These are phyloP conservation scores for Tirmania nivea DNA, from an alignment of 495 filamentous ascomycete species.

Conservation along the genomic window DNA sequence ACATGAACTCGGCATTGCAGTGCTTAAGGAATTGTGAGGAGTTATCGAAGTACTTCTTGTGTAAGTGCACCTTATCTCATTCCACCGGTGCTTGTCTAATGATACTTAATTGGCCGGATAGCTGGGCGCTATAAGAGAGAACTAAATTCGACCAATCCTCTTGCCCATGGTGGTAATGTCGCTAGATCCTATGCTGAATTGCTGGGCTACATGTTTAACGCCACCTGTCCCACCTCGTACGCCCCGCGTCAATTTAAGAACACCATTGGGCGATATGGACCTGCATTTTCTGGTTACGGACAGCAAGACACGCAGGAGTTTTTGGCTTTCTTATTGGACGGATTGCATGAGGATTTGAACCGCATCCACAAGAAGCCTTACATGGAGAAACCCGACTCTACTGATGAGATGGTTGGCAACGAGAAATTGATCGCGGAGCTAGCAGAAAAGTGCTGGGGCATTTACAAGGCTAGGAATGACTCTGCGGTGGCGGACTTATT, in stretches of 20 bases:
- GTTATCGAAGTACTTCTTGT: constrained; percentile 70
- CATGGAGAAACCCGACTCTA: constrained; percentile 92
- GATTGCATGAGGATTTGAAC: constrained; percentile 84
- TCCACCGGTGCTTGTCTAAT: not conserved
- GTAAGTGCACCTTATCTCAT: constrained; percentile 21
- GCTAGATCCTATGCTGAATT: constrained; percentile 59
- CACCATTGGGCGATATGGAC: constrained; percentile 54
- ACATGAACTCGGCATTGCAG: constrained; percentile 95
- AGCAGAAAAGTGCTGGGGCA: constrained; percentile 69
- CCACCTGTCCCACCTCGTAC: constrained; percentile 37
- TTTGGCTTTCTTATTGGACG: constrained; percentile 86
- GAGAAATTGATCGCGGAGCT: constrained; percentile 54
- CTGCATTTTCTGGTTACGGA: constrained; percentile 77
- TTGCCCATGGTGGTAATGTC: constrained; percentile 63
- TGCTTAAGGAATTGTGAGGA: constrained; percentile 83
- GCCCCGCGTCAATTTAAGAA: constrained; percentile 58
- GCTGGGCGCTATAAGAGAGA: constrained; percentile 50
- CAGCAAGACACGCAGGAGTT: constrained; percentile 98
- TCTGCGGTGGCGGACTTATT: constrained; percentile 89
- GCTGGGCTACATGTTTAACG: constrained; percentile 48
- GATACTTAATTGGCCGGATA: constrained; percentile 9
- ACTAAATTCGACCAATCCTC: constrained; percentile 60
- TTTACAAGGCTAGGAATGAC: constrained; percentile 81
- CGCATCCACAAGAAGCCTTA: constrained; percentile 89
- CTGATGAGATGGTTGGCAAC: constrained; percentile 83